phyloP scores from a whole-genome alignment of 352 stramenopile genomes.

The Phytophthora pini region DNA sequence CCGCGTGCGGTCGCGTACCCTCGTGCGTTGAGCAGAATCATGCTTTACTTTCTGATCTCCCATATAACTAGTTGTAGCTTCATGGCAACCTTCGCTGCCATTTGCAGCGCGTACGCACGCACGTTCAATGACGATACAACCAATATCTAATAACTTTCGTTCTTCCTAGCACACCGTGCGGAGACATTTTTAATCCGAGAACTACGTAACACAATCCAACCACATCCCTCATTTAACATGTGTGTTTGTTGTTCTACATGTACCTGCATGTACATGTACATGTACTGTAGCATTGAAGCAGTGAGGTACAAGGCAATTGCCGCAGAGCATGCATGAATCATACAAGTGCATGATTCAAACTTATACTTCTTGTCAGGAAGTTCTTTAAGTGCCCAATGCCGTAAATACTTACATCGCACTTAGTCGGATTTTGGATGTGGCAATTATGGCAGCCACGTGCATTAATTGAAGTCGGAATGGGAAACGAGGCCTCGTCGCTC shows the following conservation, averaged over 20 bases:
- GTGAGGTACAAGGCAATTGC: no score
- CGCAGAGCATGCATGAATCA: no score
- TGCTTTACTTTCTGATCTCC: conserved; percentile 75
- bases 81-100: not conserved
- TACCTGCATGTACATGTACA: no score
- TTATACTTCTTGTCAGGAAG: no score
- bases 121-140: conserved; percentile 79
- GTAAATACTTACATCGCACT: not conserved
- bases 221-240: not conserved
- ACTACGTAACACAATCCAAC: conserved; percentile 23
- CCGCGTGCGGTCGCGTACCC: conserved; percentile 60
- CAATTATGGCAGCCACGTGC: not conserved
- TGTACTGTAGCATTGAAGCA: no score
- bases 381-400: no score
- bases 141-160: conserved; percentile 90
- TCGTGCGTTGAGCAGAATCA: conserved; percentile 83
- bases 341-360: no score
- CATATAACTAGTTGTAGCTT: conserved; percentile 9
- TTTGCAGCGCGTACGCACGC: conserved; percentile 33
- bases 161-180: conserved; percentile 82
- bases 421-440: not conserved
- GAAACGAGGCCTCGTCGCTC: conserved; percentile 57
- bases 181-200: conserved; percentile 69
- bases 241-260: no score
- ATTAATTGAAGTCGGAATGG: conserved; percentile 34